These are phyloP conservation scores for Prototheca cutis DNA, from an alignment of 163 green algal genomes.

Conservation along the genomic window DNA sequence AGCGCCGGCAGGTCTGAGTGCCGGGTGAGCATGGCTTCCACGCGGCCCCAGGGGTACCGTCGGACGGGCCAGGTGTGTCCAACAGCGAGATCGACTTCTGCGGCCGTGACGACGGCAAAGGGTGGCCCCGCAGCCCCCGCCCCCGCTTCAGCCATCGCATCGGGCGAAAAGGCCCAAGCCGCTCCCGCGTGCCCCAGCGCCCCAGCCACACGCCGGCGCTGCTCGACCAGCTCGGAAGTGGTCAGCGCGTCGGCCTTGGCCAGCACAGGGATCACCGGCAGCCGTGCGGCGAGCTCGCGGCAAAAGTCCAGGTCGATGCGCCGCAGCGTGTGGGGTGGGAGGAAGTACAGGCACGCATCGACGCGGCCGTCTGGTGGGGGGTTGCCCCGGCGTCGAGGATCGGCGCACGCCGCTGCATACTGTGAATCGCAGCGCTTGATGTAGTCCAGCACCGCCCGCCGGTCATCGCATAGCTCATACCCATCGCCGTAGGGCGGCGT, in stretches of 20 bases:
- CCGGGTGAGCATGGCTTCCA: constrained; percentile 32
- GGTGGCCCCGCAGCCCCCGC: constrained; percentile 26
- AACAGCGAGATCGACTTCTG: constrained; percentile 30
- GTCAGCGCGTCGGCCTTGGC: constrained; percentile 52
- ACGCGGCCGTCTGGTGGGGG: constrained; percentile 11
- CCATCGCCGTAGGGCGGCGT: constrained; percentile 32
- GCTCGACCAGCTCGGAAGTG: constrained; percentile 25
- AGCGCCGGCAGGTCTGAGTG: constrained; percentile 34
- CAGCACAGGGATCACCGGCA: constrained; percentile 33
- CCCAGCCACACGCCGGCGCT: constrained; percentile 23
- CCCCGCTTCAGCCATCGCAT: constrained; percentile 32
- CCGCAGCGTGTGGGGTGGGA: constrained; percentile 13
- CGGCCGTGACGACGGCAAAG: constrained; percentile 32
- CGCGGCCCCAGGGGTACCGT: constrained; percentile 39
- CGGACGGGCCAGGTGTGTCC: constrained; percentile 46
- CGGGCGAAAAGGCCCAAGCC: constrained; percentile 1
- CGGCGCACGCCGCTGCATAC: constrained; percentile 7
- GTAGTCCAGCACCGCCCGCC: constrained; percentile 11
- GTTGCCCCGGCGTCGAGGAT: neutral
- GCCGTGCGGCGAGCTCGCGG: constrained; percentile 14
- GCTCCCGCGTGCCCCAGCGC: constrained; percentile 7
- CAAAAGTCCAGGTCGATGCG: constrained; percentile 38
- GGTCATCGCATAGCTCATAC: constrained; percentile 7
- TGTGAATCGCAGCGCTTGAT: constrained; percentile 16
- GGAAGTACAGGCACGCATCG: constrained; percentile 39